phyloP scores from a whole-genome alignment of 345 rosid genomes.

The Euphorbia pulcherrima region DNA sequence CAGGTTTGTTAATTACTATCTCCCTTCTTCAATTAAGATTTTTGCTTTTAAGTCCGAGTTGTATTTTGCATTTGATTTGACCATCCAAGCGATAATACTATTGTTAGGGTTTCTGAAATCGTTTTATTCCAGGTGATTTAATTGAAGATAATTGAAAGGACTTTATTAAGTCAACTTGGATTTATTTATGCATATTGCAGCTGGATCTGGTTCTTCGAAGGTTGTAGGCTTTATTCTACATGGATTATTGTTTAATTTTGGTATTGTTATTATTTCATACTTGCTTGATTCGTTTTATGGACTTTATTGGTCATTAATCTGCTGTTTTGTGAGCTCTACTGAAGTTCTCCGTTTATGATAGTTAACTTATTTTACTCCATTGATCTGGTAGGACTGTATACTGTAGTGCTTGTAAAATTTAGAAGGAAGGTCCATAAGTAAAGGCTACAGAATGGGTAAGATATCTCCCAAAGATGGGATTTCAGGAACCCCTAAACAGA shows the following conservation, averaged over 20 bases:
- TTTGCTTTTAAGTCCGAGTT: not conserved
- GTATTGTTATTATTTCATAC: not conserved
- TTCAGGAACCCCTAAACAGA: constrained; percentile 42
- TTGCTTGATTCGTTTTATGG: not conserved
- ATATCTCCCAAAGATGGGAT: constrained; percentile 51
- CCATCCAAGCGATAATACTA: not conserved
- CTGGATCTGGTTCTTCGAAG: not conserved
- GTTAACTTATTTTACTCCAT: constrained; percentile 1
- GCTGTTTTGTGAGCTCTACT: not conserved
- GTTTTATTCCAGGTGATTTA: not conserved
- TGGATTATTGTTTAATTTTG: not conserved
- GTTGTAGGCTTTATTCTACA: not conserved
- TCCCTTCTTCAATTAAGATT: not conserved
- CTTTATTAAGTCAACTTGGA: constrained; percentile 5
- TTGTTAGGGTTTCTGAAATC: constrained; percentile 6
- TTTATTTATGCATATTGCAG: not conserved
- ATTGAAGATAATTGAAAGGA: not conserved
- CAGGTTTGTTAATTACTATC: not conserved
- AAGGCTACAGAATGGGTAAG: constrained; percentile 50
- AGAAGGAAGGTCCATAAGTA: not conserved
- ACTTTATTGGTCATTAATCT: not conserved
- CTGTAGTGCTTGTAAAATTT: not conserved
- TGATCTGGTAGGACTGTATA: constrained; percentile 4
- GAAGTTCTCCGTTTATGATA: constrained; percentile 20
- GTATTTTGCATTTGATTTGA: not conserved